These are phyloP conservation scores for Closterium sp. DNA, from an alignment of 139 green algal species.

Conservation along the genomic window DNA sequence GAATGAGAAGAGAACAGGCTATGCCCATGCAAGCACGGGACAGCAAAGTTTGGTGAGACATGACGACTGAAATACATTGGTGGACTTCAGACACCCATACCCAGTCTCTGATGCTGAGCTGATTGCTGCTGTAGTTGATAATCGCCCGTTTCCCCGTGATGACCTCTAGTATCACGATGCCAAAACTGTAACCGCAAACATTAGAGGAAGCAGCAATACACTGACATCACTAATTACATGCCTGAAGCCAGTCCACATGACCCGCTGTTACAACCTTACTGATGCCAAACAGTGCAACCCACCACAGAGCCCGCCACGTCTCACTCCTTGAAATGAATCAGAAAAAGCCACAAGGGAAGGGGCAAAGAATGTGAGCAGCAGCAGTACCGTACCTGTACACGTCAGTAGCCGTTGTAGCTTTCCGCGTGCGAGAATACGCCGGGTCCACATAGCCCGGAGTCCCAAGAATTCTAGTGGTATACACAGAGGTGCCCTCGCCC, in stretches of 20 bases:
- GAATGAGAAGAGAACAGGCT: too few relatives aligned
- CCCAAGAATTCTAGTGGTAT: background rate
- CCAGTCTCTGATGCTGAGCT: background rate
- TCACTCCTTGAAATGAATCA: too few relatives aligned
- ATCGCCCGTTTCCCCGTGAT: background rate
- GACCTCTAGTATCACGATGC: background rate
- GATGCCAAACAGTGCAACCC: too few relatives aligned
- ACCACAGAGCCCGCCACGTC: too few relatives aligned
- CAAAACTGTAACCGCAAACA: background rate
- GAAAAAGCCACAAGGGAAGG: too few relatives aligned
- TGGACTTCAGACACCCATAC: too few relatives aligned
- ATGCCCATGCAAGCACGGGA: too few relatives aligned
- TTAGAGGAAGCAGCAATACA: background rate
- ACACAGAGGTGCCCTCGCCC: background rate
- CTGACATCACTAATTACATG: too few relatives aligned
- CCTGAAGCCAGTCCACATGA: background rate
- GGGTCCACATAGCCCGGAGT: background rate
- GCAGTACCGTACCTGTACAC: background rate
- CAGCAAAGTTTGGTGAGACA: too few relatives aligned
- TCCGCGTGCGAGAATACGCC: background rate
- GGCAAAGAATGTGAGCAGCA: too few relatives aligned
- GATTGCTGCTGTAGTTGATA: background rate
- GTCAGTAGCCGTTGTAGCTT: background rate
- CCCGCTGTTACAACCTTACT: background rate
- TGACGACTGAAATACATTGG: too few relatives aligned